Evolutionary conservation across 2,329 filamentous ascomycete species (phyloP).

Genomic region (Talaromyces sp.): DNA sequence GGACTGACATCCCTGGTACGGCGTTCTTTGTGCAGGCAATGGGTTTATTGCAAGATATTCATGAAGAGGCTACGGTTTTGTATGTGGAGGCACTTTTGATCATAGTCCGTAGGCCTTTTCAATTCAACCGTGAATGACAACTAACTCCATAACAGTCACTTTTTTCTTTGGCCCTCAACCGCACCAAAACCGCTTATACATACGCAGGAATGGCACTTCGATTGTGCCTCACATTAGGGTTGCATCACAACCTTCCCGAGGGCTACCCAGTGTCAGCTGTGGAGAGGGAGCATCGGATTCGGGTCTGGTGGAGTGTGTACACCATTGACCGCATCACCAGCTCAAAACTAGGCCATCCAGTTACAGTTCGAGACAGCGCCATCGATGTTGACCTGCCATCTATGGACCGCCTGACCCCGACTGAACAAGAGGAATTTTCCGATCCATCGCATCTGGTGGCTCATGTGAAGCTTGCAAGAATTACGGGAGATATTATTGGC

Average conservation of each 20-base stretch:
- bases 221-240: conserved; percentile 10
- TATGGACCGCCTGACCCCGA: conserved; percentile 10
- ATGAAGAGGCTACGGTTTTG: conserved; percentile 11
- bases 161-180: conserved; percentile 11
- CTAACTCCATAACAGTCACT: conserved; percentile 6
- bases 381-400: conserved; percentile 13
- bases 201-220: conserved; percentile 13
- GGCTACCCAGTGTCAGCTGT: conserved; percentile 10
- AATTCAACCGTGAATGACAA: background rate
- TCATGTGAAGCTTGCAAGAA: conserved; percentile 11
- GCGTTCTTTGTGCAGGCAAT: conserved; percentile 13
- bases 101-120: background rate
- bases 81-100: conserved; percentile 13
- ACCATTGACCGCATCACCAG: conserved; percentile 12
- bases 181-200: conserved; percentile 12
- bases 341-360: conserved; percentile 13
- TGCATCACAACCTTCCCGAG: conserved; percentile 13
- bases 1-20: conserved; percentile 10
- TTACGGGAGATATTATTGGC: conserved; percentile 12
- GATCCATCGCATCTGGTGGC: conserved; percentile 11
- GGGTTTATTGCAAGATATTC: conserved; percentile 11
- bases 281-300: conserved; percentile 12
- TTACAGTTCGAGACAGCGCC: conserved; percentile 11
- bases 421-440: conserved; percentile 12
- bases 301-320: conserved; percentile 14